phyloP scores from a whole-genome alignment of 441 rosid genomes.

The Sinapis alba region DNA sequence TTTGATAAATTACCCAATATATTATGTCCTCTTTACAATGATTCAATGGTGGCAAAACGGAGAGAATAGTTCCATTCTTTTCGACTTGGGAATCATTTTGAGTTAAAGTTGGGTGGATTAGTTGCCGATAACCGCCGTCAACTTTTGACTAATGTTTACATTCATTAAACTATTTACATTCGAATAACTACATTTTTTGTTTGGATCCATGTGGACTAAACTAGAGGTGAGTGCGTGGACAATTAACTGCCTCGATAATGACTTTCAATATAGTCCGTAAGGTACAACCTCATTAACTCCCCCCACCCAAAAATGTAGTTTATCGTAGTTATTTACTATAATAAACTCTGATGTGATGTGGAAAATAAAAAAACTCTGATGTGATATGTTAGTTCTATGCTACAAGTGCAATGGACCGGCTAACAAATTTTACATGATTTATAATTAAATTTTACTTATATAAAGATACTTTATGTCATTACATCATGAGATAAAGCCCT shows the following conservation, averaged over 20 bases:
- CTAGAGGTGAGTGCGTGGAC: conserved; percentile 35
- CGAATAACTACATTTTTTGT: conserved; percentile 6
- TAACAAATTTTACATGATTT: conserved; percentile 36
- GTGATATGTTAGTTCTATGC: conserved; percentile 35
- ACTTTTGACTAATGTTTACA: conserved; percentile 37
- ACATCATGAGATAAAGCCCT: conserved; percentile 43
- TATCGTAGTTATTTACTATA: not conserved
- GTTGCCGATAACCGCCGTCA: conserved; percentile 37
- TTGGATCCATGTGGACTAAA: conserved; percentile 23
- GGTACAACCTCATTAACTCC: conserved; percentile 25
- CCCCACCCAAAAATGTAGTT: not conserved
- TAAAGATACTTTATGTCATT: conserved; percentile 35
- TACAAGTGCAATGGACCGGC: conserved; percentile 37
- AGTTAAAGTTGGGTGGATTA: conserved; percentile 23
- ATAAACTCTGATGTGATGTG: conserved; percentile 30
- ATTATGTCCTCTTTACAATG: too few species aligned
- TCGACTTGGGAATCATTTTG: conserved; percentile 18
- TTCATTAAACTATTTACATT: conserved; percentile 6
- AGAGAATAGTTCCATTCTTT: not conserved
- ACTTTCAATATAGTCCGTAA: conserved; percentile 30
- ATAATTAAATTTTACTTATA: not conserved
- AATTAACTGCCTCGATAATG: conserved; percentile 39
- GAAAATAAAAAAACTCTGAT: too few species aligned
- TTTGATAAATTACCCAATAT: too few species aligned
- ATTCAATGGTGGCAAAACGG: not conserved